Base-by-base conservation (phyloP, 2,329 filamentous ascomycete genomes). In the Fusarium chuoi region DNA sequence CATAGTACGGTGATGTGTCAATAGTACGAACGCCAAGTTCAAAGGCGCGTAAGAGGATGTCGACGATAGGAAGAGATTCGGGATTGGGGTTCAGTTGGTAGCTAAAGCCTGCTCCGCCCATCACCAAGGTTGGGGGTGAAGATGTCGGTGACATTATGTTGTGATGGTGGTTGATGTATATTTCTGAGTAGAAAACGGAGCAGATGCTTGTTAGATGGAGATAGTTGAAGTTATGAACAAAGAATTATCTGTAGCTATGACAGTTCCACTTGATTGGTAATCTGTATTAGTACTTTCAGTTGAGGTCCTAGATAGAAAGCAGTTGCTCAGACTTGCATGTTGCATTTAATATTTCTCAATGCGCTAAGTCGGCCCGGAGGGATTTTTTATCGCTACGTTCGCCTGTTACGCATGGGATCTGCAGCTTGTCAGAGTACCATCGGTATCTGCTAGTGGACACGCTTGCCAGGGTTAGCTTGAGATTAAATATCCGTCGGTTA, bases 41-140 rank as follows among this genome's bases (percentile, higher is more conserved):
- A 30, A 65, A 65, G 2, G 60, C 30, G 14, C 63, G 63, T 0
- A 65, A 15, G 3, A 65, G 60, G 6, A 65, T 65, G 35, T 65
- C 46, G 18, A 65, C n/a, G 4, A 65, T 65, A 0, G 60, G 63
- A 6, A 65, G 60, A 11, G 63, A 65, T 5, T 65, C 60, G 0
- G 63, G 60, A 0, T 65, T 20, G 1, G 60, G 63, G 3, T 20
- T 36, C 1, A 65, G 63, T 30, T 65, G 63, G 2, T 65, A 65
- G 22, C 63, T 65, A 5, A 65, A 65, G 0, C 60, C 63, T 8
- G 63, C 60, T 15, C 63, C 63, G 6, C 60, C 63, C 60, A 65
- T 46, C 1, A 65, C 63, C 0, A 65, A n/a, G 14, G 6, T 7
- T 41, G 51, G 35, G 6, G 48, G 22, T 10, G 46, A 55, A 7